Evolutionary conservation across 192 early-diverging fungal species (phyloP).

Genomic region (Lobosporangium transversale): DNA sequence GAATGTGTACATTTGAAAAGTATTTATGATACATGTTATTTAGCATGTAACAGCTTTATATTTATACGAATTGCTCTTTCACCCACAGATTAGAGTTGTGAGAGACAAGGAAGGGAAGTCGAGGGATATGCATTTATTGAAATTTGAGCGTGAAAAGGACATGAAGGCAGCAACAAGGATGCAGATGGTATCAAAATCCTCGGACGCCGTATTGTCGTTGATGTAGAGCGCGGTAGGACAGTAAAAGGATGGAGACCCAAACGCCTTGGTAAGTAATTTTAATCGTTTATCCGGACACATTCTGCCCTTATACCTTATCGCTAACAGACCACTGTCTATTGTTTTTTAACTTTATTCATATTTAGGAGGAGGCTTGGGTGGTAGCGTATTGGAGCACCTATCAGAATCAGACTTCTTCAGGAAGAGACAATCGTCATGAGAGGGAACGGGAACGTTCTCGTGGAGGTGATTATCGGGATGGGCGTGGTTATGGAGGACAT

Average conservation of each 20-base stretch:
- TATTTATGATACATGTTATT: too few species aligned
- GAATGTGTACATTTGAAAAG: background rate
- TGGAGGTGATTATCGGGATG: conserved; percentile 37
- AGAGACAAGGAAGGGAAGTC: conserved; percentile 75
- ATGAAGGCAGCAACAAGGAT: conserved; percentile 77
- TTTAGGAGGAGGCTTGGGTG: conserved; percentile 79
- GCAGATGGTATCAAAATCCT: conserved; percentile 90
- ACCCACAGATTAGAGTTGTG: conserved; percentile 76
- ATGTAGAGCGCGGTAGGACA: conserved; percentile 96
- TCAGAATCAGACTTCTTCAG: conserved; percentile 61
- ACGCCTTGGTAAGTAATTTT: conserved; percentile 64
- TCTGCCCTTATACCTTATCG: background rate
- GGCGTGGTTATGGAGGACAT: conserved; percentile 48
- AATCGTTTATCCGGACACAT: background rate
- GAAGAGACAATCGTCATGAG: conserved; percentile 55
- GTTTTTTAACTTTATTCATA: background rate
- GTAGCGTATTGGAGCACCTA: conserved; percentile 70
- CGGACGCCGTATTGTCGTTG: conserved; percentile 87
- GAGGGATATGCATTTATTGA: conserved; percentile 97
- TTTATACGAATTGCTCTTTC: too few species aligned
- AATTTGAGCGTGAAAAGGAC: conserved; percentile 82
- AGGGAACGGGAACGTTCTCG: conserved; percentile 37
- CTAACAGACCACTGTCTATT: background rate
- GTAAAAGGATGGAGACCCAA: conserved; percentile 95
- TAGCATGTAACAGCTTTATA: too few species aligned